These are phyloP conservation scores for Scheffersomyces parashehatae DNA, from an alignment of 1,139 yeast genomes.

Conservation along the genomic window DNA sequence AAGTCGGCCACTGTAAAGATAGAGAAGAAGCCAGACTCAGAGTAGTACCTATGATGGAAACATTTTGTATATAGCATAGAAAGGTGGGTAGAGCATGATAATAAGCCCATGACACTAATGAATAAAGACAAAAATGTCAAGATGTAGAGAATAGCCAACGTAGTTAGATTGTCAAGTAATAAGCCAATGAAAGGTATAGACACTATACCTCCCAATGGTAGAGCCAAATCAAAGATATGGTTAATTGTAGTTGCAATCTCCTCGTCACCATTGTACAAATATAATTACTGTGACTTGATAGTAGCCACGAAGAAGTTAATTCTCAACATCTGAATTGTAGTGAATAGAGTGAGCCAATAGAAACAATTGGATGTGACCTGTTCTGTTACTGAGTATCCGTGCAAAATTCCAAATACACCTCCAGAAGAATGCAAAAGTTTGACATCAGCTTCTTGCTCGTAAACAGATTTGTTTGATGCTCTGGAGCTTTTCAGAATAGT, in stretches of 20 bases:
- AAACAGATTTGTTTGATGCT: slow-evolving; percentile 51
- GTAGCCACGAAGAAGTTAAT: slow-evolving; percentile 93
- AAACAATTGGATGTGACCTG: slow-evolving; percentile 84
- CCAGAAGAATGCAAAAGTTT: slow-evolving; percentile 57
- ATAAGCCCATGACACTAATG: slow-evolving; percentile 68
- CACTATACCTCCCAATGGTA: slow-evolving; percentile 83
- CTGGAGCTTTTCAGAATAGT: slow-evolving; percentile 37
- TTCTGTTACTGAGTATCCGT: slow-evolving; percentile 57
- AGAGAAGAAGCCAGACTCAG: background rate
- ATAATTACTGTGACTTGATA: slow-evolving; percentile 73
- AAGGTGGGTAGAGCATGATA: too few species aligned
- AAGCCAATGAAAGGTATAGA: slow-evolving; percentile 87
- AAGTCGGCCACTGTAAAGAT: background rate
- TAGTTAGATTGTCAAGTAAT: slow-evolving; percentile 72
- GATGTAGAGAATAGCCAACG: slow-evolving; percentile 56
- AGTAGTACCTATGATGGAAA: too few species aligned
- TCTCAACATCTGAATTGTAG: slow-evolving; percentile 85
- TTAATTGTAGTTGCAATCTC: slow-evolving; percentile 60
- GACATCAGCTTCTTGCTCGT: slow-evolving; percentile 65
- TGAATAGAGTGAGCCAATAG: slow-evolving; percentile 69
- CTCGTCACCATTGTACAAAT: slow-evolving; percentile 52
- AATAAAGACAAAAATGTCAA: slow-evolving; percentile 54
- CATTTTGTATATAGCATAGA: too few species aligned
- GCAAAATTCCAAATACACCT: slow-evolving; percentile 85
- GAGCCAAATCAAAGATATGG: slow-evolving; percentile 76